Conservation (phyloP, 2,329 filamentous ascomycete species). For the Fusarium verticillioides region DNA sequence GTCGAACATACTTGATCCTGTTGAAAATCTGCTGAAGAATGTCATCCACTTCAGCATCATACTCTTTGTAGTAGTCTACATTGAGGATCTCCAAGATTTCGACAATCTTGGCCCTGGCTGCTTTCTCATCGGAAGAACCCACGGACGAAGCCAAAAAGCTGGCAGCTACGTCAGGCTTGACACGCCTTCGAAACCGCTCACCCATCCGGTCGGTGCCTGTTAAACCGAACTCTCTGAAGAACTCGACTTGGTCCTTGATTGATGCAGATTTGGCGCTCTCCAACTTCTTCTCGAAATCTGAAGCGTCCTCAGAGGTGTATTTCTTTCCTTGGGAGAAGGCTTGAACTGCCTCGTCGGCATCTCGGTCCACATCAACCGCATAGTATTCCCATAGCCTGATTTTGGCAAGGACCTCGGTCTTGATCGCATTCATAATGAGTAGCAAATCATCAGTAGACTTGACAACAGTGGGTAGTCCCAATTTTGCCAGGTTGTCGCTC, state of each 20-base stretch:
- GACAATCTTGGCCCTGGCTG: slow-evolving; percentile 65
- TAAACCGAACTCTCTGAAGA: slow-evolving; percentile 76
- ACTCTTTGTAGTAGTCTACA: slow-evolving; percentile 89
- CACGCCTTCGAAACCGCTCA: slow-evolving; percentile 77
- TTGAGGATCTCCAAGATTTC: slow-evolving; percentile 85
- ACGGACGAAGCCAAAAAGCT: slow-evolving; percentile 55
- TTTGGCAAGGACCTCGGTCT: slow-evolving; percentile 79
- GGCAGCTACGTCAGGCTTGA: slow-evolving; percentile 77
- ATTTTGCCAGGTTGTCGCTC: slow-evolving; percentile 75
- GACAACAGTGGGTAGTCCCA: slow-evolving; percentile 81
- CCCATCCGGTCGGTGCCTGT: slow-evolving; percentile 78
- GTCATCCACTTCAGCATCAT: slow-evolving; percentile 82
- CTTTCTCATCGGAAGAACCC: slow-evolving; percentile 72
- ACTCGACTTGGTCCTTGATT: slow-evolving; percentile 66
- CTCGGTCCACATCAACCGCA: slow-evolving; percentile 79
- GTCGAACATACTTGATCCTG: slow-evolving; percentile 90
- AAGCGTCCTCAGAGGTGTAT: slow-evolving; percentile 61
- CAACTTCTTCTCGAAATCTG: slow-evolving; percentile 50
- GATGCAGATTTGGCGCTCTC: slow-evolving; percentile 59
- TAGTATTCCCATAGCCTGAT: slow-evolving; percentile 96
- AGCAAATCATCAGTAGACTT: slow-evolving; percentile 77
- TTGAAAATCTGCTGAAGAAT: slow-evolving; percentile 94
- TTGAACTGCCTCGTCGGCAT: slow-evolving; percentile 74
- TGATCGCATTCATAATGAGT: slow-evolving; percentile 85
- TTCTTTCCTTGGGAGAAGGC: slow-evolving; percentile 75